These are phyloP conservation scores for Allium sativum DNA, from an alignment of 106 monocot genomes.

Conservation along the genomic window DNA sequence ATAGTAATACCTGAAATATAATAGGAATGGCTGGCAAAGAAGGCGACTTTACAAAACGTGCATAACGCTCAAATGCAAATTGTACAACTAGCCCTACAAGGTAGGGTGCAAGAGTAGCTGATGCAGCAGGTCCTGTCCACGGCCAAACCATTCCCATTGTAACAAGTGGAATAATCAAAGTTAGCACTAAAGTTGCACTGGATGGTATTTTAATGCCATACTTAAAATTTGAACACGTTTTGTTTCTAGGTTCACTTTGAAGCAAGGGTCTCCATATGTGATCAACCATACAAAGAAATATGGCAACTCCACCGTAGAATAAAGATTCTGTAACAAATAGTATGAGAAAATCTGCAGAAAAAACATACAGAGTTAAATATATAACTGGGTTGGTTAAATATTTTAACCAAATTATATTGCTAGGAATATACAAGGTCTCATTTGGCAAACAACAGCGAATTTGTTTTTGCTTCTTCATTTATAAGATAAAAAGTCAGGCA, in stretches of 20 bases:
- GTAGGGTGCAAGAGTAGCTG: conserved; percentile 94
- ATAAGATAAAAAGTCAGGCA: background rate
- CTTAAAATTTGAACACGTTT: conserved; percentile 20
- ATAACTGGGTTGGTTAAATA: background rate
- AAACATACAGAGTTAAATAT: background rate
- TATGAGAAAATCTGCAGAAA: conserved; percentile 79
- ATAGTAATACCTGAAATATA: conserved; percentile 62
- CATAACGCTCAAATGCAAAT: conserved; percentile 85
- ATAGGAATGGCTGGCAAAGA: conserved; percentile 80
- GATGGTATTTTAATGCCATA: conserved; percentile 55
- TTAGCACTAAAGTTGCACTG: conserved; percentile 64
- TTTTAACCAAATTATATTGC: background rate
- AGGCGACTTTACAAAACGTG: conserved; percentile 47
- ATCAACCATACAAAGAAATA: conserved; percentile 68
- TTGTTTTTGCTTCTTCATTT: background rate
- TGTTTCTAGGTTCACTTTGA: conserved; percentile 12
- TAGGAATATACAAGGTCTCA: background rate
- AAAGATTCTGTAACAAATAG: conserved; percentile 91
- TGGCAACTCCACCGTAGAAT: conserved; percentile 76
- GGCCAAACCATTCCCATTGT: conserved; percentile 99
- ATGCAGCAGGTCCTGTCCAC: conserved; percentile 96
- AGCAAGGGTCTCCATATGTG: conserved; percentile 37
- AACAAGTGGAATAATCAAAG: conserved; percentile 76
- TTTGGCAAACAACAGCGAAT: background rate
- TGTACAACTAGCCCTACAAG: conserved; percentile 84